Percentiles rank a stretch among this genome's conserved stretches.
Evolutionary conservation across 192 early-diverging fungal genomes (phyloP).

Genomic region (Umbelopsis ramanniana): DNA sequence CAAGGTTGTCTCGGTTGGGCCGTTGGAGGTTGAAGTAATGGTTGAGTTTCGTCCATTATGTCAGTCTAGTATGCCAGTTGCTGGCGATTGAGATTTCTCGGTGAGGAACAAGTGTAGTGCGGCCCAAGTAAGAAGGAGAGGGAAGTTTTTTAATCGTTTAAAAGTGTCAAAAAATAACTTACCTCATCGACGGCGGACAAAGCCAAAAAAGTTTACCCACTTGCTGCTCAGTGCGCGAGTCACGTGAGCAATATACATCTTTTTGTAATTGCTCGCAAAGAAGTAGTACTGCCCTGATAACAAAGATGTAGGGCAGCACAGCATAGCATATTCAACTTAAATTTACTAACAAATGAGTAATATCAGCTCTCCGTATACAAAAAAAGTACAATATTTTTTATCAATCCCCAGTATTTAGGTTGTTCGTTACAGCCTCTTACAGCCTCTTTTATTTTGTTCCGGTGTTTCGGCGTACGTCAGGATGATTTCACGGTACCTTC

Average conservation of each 20-base stretch:
- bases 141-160: not conserved
- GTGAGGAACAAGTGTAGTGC: no score
- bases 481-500: not conserved
- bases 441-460: no score
- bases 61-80: not conserved
- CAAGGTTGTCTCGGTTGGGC: not conserved
- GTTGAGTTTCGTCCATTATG: slow-evolving; percentile 11
- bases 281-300: no score
- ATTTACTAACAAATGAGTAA: no score
- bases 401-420: no score
- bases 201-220: not conserved
- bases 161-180: not conserved
- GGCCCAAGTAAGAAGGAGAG: not conserved
- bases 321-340: no score
- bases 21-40: not conserved
- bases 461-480: not conserved
- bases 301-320: no score
- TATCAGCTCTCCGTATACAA: no score
- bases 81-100: not conserved
- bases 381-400: no score
- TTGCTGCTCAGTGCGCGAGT: not conserved
- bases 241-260: no score
- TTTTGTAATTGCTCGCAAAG: no score
- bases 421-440: no score
- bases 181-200: not conserved